phyloP scores from a whole-genome alignment of 805 yeast genomes.

The Yamadazyma sp. region DNA sequence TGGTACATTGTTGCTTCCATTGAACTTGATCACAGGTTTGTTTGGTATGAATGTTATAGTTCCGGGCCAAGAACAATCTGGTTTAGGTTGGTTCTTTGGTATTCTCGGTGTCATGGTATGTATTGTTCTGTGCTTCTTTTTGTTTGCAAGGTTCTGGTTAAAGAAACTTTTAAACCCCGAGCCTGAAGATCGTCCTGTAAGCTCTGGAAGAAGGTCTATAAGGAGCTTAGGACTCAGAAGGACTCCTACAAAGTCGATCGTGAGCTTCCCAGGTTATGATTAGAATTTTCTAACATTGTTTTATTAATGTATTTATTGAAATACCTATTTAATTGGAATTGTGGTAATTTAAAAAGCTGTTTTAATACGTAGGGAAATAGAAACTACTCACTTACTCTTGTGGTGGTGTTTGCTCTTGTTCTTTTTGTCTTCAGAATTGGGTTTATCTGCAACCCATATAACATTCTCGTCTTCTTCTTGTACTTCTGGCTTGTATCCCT shows the following conservation, averaged over 20 bases:
- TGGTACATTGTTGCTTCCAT: constrained; percentile 88
- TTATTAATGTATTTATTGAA: constrained; percentile 3
- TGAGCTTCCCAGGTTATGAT: constrained; percentile 15
- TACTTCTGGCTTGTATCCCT: constrained; percentile 51
- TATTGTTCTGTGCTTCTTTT: constrained; percentile 18
- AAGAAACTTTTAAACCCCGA: constrained; percentile 16
- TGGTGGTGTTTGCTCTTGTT: constrained; percentile 10
- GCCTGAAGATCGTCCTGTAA: constrained; percentile 7
- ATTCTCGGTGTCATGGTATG: constrained; percentile 29
- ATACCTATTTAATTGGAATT: constrained; percentile 4
- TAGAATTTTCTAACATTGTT: constrained; percentile 2
- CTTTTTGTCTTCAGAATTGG: constrained; percentile 10
- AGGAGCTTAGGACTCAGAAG: constrained; percentile 27
- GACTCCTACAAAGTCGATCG: constrained; percentile 37
- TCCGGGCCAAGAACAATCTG: constrained; percentile 56
- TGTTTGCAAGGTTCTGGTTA: constrained; percentile 24
- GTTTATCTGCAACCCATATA: constrained; percentile 29
- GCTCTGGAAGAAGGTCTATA: constrained; percentile 24
- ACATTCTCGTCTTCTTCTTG: constrained; percentile 33
- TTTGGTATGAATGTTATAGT: constrained; percentile 94
- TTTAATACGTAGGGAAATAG: too few species aligned
- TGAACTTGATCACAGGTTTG: constrained; percentile 85
- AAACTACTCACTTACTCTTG: constrained; percentile 1
- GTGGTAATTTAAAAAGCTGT: constrained; percentile 1
- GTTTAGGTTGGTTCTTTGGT: constrained; percentile 29